phyloP scores from a whole-genome alignment of 257 asterid species.

The Solanum pennellii region DNA sequence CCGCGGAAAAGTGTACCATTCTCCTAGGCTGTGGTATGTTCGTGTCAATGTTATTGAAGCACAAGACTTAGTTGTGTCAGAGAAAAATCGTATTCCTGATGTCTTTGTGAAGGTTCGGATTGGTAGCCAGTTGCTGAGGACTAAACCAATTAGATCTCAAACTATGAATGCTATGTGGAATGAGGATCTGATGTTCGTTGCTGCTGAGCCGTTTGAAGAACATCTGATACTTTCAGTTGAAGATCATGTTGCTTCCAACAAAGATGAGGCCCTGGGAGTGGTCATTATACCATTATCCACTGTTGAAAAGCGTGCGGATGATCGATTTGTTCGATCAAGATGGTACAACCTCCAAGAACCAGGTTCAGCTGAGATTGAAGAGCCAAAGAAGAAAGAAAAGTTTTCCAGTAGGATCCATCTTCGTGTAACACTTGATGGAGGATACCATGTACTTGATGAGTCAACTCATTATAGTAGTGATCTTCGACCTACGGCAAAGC shows the following conservation, averaged over 20 bases:
- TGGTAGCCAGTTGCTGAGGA: conserved; percentile 64
- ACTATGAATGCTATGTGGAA: conserved; percentile 56
- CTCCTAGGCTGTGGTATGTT: conserved; percentile 85
- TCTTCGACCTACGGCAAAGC: conserved; percentile 76
- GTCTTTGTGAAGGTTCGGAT: conserved; percentile 61
- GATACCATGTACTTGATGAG: conserved; percentile 92
- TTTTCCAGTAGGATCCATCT: conserved; percentile 71
- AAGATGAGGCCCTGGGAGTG: conserved; percentile 58
- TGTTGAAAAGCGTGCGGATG: conserved; percentile 62
- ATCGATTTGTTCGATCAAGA: conserved; percentile 48
- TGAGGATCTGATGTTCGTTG: conserved; percentile 83
- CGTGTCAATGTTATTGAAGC: conserved; percentile 77
- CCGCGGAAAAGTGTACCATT: conserved; percentile 81
- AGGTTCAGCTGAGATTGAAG: conserved; percentile 35
- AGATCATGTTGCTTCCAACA: conserved; percentile 58
- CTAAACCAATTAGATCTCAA: conserved; percentile 47
- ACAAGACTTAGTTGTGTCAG: conserved; percentile 57
- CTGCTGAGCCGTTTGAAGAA: conserved; percentile 92
- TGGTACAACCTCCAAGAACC: conserved; percentile 61
- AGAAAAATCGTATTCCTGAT: conserved; percentile 45
- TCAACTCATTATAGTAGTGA: conserved; percentile 80
- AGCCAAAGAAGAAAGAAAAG: conserved; percentile 55
- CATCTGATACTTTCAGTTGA: conserved; percentile 60
- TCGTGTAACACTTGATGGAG: conserved; percentile 81
- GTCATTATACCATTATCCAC: conserved; percentile 44